These are phyloP conservation scores for Hyaloscypha finlandica DNA, from an alignment of 495 filamentous ascomycete species.

Conservation along the genomic window DNA sequence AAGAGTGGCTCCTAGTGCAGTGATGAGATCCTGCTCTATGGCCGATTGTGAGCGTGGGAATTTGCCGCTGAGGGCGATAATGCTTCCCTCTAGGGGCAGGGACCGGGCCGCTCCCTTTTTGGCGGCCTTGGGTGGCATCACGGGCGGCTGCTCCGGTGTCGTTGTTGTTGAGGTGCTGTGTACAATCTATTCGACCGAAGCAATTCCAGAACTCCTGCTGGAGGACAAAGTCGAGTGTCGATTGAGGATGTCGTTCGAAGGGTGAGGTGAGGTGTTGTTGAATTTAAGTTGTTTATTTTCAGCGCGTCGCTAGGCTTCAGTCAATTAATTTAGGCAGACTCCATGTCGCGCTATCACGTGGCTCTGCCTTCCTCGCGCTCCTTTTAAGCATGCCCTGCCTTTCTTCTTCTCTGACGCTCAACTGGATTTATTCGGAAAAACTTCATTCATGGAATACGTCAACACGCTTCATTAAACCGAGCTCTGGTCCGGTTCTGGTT, in stretches of 20 bases:
- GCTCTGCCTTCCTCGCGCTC: too few relatives aligned
- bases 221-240: not conserved
- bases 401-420: too few relatives aligned
- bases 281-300: not conserved
- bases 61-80: slow-evolving; percentile 61
- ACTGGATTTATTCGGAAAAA: too few relatives aligned
- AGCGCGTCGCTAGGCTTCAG: too few relatives aligned
- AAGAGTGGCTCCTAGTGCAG: slow-evolving; percentile 51
- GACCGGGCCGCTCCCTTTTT: not conserved
- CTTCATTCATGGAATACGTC: too few relatives aligned
- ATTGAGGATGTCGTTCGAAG: not conserved
- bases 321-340: too few relatives aligned
- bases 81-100: slow-evolving; percentile 41
- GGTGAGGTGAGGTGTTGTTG: not conserved
- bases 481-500: not conserved
- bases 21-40: slow-evolving; percentile 45
- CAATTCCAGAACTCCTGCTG: too few relatives aligned
- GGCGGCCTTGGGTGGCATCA: slow-evolving; percentile 17
- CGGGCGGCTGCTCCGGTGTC: not conserved
- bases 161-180: not conserved
- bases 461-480: too few relatives aligned
- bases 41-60: slow-evolving; percentile 55
- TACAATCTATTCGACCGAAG: not conserved
- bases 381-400: too few relatives aligned
- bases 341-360: too few relatives aligned